Base-by-base conservation (phyloP, 1,139 yeast genomes). In the Yarrowia galli region DNA sequence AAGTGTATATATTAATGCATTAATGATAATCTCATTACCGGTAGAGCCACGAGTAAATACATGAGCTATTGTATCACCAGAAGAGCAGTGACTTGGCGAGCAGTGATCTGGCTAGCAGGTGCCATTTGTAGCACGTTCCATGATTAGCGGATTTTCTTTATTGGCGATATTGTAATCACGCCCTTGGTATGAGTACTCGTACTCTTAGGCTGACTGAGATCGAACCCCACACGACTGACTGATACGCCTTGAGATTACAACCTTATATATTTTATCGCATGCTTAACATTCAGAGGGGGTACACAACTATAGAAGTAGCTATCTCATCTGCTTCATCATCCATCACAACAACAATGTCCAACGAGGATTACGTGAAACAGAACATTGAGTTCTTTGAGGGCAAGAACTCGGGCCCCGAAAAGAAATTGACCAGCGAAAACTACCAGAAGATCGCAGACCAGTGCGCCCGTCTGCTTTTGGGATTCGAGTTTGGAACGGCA, bases 381-480 rank as follows among this genome's bases (percentile, higher is more conserved):
- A 58, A 58, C 64, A 58, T 58, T 32, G 42, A 58, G 64, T 58
- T 58, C 46, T 58, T 58, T 23, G 64, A 58, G 32, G 13, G 32
- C 18, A 58, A 58, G 18, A 16, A 58, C 16, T 23, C 49, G 18
- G 64, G 42, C n/a, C 64, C 64, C 6, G 64, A 42, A 5, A 42
- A 43, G 42, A 58, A 43, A 22, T 20, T 58, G 23, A 58, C 64
- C 9, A 13, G 64, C 51, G 64, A 42, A 28, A 54, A 42, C n/a
- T 63, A 36, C 67, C 53, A 67, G 66, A 35, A 61, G 56, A 67
- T 22, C 20, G 53, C 61, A 15, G 60, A 46, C 46, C 49, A 51
- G 15, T 32, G 53, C n/a, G 56, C 67, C 35, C 46, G 53, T 12
- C 23, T 54, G 38, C 13, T 58, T 42, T 32, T 49, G 38, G 40